These are phyloP conservation scores for Oryza australiensis DNA, from an alignment of 176 grass and related monocot genomes.

Conservation along the genomic window DNA sequence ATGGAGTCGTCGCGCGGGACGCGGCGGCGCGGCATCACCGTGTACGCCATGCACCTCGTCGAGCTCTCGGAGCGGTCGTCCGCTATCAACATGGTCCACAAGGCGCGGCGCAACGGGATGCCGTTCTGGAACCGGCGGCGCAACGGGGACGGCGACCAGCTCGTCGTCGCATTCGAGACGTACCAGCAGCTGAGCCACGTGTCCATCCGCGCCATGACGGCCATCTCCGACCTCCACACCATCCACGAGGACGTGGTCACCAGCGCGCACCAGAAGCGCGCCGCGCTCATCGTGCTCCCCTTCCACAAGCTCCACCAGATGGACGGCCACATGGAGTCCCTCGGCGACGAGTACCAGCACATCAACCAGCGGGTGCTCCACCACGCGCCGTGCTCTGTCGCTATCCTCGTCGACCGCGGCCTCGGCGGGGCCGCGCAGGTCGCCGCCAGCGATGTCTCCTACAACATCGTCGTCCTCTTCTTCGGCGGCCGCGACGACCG, in stretches of 20 bases:
- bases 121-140: constrained; percentile 57
- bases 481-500: constrained; percentile 78
- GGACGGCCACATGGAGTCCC: constrained; percentile 55
- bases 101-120: constrained; percentile 52
- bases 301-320: constrained; percentile 66
- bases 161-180: constrained; percentile 63
- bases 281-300: constrained; percentile 53
- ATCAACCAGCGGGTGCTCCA: constrained; percentile 56
- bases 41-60: constrained; percentile 68
- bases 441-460: constrained; percentile 48
- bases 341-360: constrained; percentile 53
- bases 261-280: constrained; percentile 56
- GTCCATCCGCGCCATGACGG: constrained; percentile 56
- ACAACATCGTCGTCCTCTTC: constrained; percentile 51
- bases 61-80: constrained; percentile 64
- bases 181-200: constrained; percentile 59
- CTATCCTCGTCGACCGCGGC: constrained; percentile 55
- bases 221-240: constrained; percentile 59
- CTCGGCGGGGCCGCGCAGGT: constrained; percentile 52
- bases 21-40: constrained; percentile 36
- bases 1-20: constrained; percentile 56
- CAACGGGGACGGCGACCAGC: constrained; percentile 29
- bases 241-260: constrained; percentile 67
- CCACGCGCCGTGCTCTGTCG: constrained; percentile 50
- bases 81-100: constrained; percentile 62